phyloP scores from a whole-genome alignment of 192 early-diverging fungal genomes.

The Coemansia sp. region DNA sequence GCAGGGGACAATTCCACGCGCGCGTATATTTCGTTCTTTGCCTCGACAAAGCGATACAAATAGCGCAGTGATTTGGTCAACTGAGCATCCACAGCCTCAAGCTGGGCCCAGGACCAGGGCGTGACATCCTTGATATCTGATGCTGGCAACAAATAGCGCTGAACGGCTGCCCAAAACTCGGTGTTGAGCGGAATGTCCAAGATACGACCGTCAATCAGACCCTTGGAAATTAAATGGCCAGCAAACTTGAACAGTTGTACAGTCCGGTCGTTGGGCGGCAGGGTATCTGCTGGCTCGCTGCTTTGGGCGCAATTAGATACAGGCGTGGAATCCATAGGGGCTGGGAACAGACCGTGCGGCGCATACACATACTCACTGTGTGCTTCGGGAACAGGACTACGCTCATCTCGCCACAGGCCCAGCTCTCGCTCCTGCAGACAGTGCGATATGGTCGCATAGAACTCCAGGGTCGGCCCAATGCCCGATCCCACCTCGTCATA shows the following conservation, averaged over 20 bases:
- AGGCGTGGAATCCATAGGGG: constrained; percentile 14
- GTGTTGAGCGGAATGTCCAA: constrained; percentile 80
- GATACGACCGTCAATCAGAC: constrained; percentile 80
- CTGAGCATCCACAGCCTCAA: constrained; percentile 63
- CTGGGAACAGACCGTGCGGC: constrained; percentile 59
- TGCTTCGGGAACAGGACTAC: neutral
- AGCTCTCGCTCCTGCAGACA: constrained; percentile 64
- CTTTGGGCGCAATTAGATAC: neutral
- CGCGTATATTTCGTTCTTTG: constrained; percentile 61
- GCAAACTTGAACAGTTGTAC: constrained; percentile 65
- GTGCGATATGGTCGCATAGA: constrained; percentile 78
- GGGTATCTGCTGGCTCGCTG: constrained; percentile 47
- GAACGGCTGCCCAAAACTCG: constrained; percentile 70
- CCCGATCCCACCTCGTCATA: constrained; percentile 92
- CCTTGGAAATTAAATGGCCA: constrained; percentile 87
- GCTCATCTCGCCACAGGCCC: constrained; percentile 72
- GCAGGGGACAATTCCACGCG: constrained; percentile 53
- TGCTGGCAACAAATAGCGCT: constrained; percentile 40
- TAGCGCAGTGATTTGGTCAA: constrained; percentile 67
- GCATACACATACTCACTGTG: constrained; percentile 49
- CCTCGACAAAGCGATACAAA: constrained; percentile 63
- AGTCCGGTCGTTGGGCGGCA: constrained; percentile 8
- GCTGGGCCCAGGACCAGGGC: constrained; percentile 30
- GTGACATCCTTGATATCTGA: neutral
- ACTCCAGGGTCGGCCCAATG: constrained; percentile 88